Evolutionary conservation across 2,329 filamentous ascomycete genomes (phyloP).

Genomic region (Colletotrichum scovillei): DNA sequence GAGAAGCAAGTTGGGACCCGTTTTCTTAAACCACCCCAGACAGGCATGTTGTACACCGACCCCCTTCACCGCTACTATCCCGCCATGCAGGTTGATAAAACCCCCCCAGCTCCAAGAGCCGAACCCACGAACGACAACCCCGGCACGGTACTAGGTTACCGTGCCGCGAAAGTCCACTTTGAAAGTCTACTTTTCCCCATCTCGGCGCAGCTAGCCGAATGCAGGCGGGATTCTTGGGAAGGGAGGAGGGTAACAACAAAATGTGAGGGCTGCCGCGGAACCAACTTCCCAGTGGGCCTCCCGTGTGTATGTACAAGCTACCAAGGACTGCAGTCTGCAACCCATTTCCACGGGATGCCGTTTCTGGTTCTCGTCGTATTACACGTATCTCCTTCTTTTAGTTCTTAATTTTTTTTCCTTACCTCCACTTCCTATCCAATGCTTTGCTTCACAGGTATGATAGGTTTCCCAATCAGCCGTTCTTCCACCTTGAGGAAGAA

Average conservation of each 20-base stretch:
- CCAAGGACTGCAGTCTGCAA: background rate
- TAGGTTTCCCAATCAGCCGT: background rate
- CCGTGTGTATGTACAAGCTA: background rate
- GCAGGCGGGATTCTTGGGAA: slow-evolving; percentile 5
- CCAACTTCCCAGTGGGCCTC: background rate
- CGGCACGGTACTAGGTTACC: slow-evolving; percentile 26
- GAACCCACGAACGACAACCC: slow-evolving; percentile 13
- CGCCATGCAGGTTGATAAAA: slow-evolving; percentile 26
- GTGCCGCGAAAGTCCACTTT: slow-evolving; percentile 12
- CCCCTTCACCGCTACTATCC: slow-evolving; percentile 32
- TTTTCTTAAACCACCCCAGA: slow-evolving; percentile 1
- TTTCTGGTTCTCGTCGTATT: background rate
- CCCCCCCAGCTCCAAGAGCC: slow-evolving; percentile 7
- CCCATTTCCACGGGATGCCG: background rate
- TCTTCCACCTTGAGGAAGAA: background rate
- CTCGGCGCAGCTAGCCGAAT: slow-evolving; percentile 30
- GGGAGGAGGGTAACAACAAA: background rate
- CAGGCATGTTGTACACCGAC: slow-evolving; percentile 29
- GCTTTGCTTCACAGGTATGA: background rate
- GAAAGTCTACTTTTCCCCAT: slow-evolving; percentile 2
- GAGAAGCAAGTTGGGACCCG: slow-evolving; percentile 19
- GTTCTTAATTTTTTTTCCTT: background rate
- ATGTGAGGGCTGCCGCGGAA: background rate
- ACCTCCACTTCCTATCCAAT: background rate
- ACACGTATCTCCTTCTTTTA: background rate